Evolutionary conservation across 176 grass and related monocot genomes (phyloP).

Genomic region (Lolium multiflorum): DNA sequence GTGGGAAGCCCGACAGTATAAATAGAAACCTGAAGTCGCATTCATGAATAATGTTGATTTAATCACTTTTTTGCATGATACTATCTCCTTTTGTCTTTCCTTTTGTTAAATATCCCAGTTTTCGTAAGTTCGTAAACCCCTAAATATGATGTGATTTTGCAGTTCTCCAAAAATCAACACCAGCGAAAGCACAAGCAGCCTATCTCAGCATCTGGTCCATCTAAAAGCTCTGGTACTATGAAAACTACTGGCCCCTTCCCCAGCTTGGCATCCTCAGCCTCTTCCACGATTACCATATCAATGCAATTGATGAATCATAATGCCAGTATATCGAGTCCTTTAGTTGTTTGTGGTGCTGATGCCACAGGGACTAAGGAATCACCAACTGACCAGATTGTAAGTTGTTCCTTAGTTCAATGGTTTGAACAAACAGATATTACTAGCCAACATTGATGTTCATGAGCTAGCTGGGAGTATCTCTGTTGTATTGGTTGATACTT

Average conservation of each 20-base stretch:
- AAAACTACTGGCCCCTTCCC: slow-evolving; percentile 74
- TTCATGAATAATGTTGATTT: neutral
- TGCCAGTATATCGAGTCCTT: slow-evolving; percentile 57
- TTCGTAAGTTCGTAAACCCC: neutral
- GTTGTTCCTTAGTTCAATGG: slow-evolving; percentile 2
- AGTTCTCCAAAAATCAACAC: slow-evolving; percentile 62
- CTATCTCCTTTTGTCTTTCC: neutral
- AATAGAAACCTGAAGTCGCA: neutral
- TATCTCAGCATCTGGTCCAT: slow-evolving; percentile 64
- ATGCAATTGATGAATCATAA: slow-evolving; percentile 51
- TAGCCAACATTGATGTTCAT: neutral
- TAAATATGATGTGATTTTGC: slow-evolving; percentile 27
- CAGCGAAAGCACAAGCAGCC: slow-evolving; percentile 73
- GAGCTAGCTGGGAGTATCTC: neutral
- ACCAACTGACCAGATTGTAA: slow-evolving; percentile 72
- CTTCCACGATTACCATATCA: slow-evolving; percentile 73
- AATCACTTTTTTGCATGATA: slow-evolving; percentile 4
- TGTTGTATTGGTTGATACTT: slow-evolving; percentile 14
- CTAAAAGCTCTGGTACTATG: slow-evolving; percentile 79
- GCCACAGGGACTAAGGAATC: slow-evolving; percentile 49
- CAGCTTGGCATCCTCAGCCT: slow-evolving; percentile 81
- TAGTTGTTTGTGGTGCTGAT: slow-evolving; percentile 54
- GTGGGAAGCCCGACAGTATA: neutral
- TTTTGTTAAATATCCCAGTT: slow-evolving; percentile 13
- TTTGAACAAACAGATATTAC: slow-evolving; percentile 6